phyloP scores from a whole-genome alignment of 106 monocot species.

The Dioscorea dumetorum region DNA sequence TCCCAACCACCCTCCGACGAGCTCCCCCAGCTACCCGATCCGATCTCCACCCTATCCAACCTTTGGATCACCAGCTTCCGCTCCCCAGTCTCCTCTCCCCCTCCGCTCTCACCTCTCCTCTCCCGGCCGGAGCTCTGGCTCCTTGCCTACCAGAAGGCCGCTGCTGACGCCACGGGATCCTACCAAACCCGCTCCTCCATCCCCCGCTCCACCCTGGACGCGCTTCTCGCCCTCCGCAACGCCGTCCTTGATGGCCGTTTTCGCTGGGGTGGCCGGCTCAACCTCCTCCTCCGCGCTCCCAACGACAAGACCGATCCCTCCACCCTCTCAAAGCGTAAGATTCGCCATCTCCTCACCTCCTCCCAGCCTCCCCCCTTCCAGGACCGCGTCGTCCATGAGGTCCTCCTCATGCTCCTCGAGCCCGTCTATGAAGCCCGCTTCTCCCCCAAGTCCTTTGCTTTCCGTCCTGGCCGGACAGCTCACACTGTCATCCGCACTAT shows the following conservation, averaged over 20 bases:
- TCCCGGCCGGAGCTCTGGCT: slow-evolving; percentile 67
- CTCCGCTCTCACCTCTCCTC: slow-evolving; percentile 49
- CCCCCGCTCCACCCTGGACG: slow-evolving; percentile 34
- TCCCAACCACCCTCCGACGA: slow-evolving; percentile 14
- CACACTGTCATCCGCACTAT: slow-evolving; percentile 76
- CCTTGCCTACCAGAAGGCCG: slow-evolving; percentile 93
- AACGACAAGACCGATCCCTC: slow-evolving; percentile 51
- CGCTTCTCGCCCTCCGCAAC: slow-evolving; percentile 81
- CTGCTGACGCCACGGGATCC: slow-evolving; percentile 83
- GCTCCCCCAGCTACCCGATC: slow-evolving; percentile 54
- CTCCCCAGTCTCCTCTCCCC: slow-evolving; percentile 22
- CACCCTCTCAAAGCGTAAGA: slow-evolving; percentile 95
- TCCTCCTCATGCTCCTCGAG: slow-evolving; percentile 79
- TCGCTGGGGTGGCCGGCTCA: slow-evolving; percentile 78
- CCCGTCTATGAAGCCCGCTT: slow-evolving; percentile 80
- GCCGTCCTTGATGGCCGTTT: slow-evolving; percentile 88
- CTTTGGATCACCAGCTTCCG: slow-evolving; percentile 81
- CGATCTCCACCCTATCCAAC: slow-evolving; percentile 45
- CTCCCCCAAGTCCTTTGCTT: slow-evolving; percentile 69
- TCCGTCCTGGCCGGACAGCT: slow-evolving; percentile 70
- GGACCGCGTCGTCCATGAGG: slow-evolving; percentile 84
- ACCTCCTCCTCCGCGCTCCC: slow-evolving; percentile 76
- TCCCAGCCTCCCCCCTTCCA: slow-evolving; percentile 78
- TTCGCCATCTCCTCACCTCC: slow-evolving; percentile 58
- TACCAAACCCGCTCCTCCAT: slow-evolving; percentile 68